Evolutionary conservation across 768 basidiomycete species (phyloP).

Genomic region (Roridomyces roridus): DNA sequence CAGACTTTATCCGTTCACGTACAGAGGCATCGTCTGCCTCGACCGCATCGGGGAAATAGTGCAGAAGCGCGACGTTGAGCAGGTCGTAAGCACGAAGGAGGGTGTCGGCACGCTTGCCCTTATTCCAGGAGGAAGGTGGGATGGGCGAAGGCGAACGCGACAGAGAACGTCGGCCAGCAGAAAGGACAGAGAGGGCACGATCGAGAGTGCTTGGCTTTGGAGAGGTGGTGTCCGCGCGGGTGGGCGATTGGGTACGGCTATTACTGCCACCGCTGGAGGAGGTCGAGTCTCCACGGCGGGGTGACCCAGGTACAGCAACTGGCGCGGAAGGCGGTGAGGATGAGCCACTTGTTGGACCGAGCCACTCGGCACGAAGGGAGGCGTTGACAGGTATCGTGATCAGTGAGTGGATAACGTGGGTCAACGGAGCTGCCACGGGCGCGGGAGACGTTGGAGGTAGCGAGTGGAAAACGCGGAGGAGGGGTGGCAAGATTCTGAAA

Average conservation of each 20-base stretch:
- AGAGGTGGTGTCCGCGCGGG: constrained; percentile 32
- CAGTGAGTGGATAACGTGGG: constrained; percentile 82
- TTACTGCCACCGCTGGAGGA: constrained; percentile 25
- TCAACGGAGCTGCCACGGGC: constrained; percentile 76
- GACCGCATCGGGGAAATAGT: constrained; percentile 70
- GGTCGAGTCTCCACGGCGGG: constrained; percentile 35
- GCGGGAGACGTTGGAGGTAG: constrained; percentile 65
- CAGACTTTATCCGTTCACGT: constrained; percentile 54
- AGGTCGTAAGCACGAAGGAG: constrained; percentile 72
- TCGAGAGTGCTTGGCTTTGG: constrained; percentile 57
- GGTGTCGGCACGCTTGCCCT: constrained; percentile 43
- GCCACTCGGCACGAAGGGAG: constrained; percentile 65
- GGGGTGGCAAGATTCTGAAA: constrained; percentile 69
- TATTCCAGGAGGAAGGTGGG: constrained; percentile 27
- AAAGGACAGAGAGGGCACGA: constrained; percentile 61
- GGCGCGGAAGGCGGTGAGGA: too few relatives aligned
- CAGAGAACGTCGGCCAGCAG: constrained; percentile 56
- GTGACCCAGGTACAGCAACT: too few relatives aligned
- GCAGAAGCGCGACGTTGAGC: constrained; percentile 60
- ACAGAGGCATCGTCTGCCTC: constrained; percentile 71
- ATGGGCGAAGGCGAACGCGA: constrained; percentile 56
- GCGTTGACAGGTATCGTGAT: constrained; percentile 77
- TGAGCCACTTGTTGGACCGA: constrained; percentile 44
- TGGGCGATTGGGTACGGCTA: constrained; percentile 49
- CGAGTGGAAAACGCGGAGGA: constrained; percentile 73